Conservation (phyloP, 2,329 filamentous ascomycete species). For the Emericellopsis cladophorae region DNA sequence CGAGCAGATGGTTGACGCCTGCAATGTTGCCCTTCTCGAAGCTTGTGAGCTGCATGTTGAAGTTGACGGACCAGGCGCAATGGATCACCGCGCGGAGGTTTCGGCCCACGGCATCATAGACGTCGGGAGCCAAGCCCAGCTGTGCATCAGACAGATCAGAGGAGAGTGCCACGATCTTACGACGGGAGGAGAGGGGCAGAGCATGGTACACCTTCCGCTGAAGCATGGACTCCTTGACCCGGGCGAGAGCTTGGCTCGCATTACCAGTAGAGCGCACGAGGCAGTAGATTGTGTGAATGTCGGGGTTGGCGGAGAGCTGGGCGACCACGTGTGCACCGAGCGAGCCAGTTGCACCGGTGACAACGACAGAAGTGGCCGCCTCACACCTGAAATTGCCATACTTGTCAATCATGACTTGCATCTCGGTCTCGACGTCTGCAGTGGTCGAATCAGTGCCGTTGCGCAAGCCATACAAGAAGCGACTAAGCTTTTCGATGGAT, state of each 20-base stretch:
- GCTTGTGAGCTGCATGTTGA: slow-evolving; percentile 35
- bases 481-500: slow-evolving; percentile 28
- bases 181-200: slow-evolving; percentile 9
- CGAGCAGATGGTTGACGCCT: slow-evolving; percentile 29
- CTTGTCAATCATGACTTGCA: slow-evolving; percentile 8
- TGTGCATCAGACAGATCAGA: slow-evolving; percentile 19
- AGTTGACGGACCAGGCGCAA: slow-evolving; percentile 43
- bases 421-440: slow-evolving; percentile 13
- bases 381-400: slow-evolving; percentile 3
- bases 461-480: slow-evolving; percentile 26
- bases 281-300: slow-evolving; percentile 36
- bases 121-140: slow-evolving; percentile 21
- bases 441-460: slow-evolving; percentile 16
- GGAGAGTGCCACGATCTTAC: slow-evolving; percentile 8
- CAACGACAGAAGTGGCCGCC: slow-evolving; percentile 12
- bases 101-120: slow-evolving; percentile 12
- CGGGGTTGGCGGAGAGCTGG: slow-evolving; percentile 41
- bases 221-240: slow-evolving; percentile 8
- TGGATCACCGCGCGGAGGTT: slow-evolving; percentile 32
- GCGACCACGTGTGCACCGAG: slow-evolving; percentile 47
- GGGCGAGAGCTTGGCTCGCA: slow-evolving; percentile 2
- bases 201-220: slow-evolving; percentile 20
- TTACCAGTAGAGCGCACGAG: slow-evolving; percentile 30
- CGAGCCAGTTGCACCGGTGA: slow-evolving; percentile 52
- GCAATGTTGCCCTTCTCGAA: slow-evolving; percentile 34